A percentile compares a stretch with the other conserved stretches of the same genome.
Evolutionary conservation across 805 yeast genomes (phyloP).

Genomic region (Yueomyces sinensis): DNA sequence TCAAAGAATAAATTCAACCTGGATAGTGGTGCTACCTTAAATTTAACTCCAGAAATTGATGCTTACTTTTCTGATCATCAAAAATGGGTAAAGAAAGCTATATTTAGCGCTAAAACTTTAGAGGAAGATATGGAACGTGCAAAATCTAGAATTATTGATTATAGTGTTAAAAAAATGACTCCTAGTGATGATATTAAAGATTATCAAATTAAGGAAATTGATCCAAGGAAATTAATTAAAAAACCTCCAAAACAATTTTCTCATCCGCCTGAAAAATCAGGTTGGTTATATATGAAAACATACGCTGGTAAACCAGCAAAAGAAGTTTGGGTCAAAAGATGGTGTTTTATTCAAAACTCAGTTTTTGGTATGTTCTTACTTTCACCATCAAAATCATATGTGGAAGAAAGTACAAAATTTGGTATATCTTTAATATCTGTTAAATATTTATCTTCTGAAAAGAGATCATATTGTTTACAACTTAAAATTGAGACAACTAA

Average conservation of each 20-base stretch:
- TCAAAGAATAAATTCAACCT: constrained; percentile 16
- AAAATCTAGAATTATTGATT: constrained; percentile 46
- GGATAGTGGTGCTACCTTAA: constrained; percentile 5
- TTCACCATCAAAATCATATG: constrained; percentile 53
- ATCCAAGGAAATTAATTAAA: constrained; percentile 1
- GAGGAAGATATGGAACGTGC: constrained; percentile 35
- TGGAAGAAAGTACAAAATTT: constrained; percentile 79
- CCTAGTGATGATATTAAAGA: constrained; percentile 50
- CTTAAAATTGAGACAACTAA: constrained; percentile 15
- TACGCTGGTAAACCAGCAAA: constrained; percentile 36
- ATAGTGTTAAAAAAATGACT: constrained; percentile 32
- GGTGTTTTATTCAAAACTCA: constrained; percentile 70
- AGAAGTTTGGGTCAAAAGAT: constrained; percentile 66
- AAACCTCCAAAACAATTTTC: not conserved
- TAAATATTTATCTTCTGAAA: constrained; percentile 48
- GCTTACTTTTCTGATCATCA: constrained; percentile 4
- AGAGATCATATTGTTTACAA: constrained; percentile 70
- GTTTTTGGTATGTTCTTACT: constrained; percentile 65
- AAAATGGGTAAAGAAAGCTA: constrained; percentile 6
- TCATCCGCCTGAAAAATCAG: constrained; percentile 44
- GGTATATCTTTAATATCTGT: constrained; percentile 65
- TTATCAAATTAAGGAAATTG: constrained; percentile 36
- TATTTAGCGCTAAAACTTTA: constrained; percentile 1
- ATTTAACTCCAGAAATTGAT: constrained; percentile 3
- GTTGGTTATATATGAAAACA: constrained; percentile 75